Evolutionary conservation across 306 rosid species (phyloP).

Genomic region (Senna tora): DNA sequence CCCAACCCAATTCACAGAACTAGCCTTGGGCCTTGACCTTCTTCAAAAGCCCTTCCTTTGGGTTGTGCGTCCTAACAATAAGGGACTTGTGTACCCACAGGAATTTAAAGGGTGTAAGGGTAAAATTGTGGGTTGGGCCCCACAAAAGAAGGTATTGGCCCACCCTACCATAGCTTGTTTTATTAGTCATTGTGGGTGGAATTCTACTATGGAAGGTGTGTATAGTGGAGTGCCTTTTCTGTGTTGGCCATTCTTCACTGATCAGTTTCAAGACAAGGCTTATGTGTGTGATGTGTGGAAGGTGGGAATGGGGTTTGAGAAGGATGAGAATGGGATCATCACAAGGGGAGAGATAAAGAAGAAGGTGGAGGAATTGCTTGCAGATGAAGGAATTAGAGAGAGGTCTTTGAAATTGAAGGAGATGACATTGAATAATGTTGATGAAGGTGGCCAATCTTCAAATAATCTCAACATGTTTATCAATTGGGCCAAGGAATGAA

Average conservation of each 20-base stretch:
- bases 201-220: neutral
- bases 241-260: neutral
- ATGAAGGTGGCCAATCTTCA: neutral
- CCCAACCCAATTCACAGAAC: neutral
- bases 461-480: neutral
- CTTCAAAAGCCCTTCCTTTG: neutral
- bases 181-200: slow-evolving; percentile 6
- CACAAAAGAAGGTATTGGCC: neutral
- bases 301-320: neutral
- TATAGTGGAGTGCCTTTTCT: neutral
- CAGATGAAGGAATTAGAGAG: neutral
- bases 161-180: neutral
- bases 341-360: neutral
- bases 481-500: neutral
- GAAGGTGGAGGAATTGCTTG: neutral
- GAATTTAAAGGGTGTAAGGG: neutral
- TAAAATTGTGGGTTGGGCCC: neutral
- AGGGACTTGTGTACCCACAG: neutral
- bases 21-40: neutral
- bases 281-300: neutral
- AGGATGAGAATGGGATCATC: neutral
- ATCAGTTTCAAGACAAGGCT: neutral
- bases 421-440: neutral
- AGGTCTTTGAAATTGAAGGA: neutral
- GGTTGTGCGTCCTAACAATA: neutral